These are phyloP conservation scores for Eucalyptus rudis DNA, from an alignment of 345 rosid species.

Conservation along the genomic window DNA sequence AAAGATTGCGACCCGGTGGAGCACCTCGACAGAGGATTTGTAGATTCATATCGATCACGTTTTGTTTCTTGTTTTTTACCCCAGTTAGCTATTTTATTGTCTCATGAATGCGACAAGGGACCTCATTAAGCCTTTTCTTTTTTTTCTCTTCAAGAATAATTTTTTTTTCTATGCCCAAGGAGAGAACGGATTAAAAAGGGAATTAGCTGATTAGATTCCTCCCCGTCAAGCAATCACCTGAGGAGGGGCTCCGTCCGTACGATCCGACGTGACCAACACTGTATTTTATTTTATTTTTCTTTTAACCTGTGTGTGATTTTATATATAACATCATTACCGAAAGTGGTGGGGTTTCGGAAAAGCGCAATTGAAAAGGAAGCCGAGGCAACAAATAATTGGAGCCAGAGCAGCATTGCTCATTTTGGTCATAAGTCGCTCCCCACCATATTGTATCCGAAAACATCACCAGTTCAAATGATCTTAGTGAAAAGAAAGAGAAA, in stretches of 20 bases:
- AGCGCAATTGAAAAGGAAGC: background rate
- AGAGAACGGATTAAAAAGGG: background rate
- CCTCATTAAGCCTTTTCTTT: background rate
- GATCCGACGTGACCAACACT: background rate
- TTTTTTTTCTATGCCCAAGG: background rate
- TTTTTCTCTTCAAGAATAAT: background rate
- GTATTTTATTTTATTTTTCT: background rate
- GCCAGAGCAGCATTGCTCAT: background rate
- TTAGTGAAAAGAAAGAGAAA: background rate
- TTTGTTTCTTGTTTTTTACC: background rate
- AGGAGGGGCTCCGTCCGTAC: background rate
- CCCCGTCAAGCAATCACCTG: background rate
- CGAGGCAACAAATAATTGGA: background rate
- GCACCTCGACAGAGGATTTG: background rate
- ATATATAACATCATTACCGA: background rate
- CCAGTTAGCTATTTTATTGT: background rate
- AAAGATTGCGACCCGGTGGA: background rate
- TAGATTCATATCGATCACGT: background rate
- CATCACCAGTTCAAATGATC: background rate
- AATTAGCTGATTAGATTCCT: background rate
- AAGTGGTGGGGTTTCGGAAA: background rate
- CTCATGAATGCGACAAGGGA: background rate
- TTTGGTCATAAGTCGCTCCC: background rate
- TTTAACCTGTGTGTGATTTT: background rate
- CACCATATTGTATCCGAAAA: background rate